Percentiles rank a stretch among this genome's conserved stretches.
These are phyloP conservation scores for Claviceps purpurea DNA, from an alignment of 2,329 filamentous ascomycete genomes.

Conservation along the genomic window DNA sequence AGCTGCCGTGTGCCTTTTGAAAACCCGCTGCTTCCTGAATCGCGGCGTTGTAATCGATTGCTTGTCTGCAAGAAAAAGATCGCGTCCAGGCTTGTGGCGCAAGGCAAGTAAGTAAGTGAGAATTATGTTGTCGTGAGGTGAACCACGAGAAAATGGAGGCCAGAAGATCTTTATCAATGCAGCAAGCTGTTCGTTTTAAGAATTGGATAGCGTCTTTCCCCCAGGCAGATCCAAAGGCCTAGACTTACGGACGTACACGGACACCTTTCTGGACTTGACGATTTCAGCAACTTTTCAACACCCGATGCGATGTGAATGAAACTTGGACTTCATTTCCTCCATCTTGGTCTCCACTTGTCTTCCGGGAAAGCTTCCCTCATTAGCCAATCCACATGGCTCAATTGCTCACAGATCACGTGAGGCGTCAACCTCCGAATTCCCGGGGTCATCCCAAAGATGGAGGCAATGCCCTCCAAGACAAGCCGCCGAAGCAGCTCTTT, in stretches of 20 bases:
- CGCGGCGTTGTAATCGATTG: too few relatives aligned
- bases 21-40: too few relatives aligned
- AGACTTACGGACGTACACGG: background rate
- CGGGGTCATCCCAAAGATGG: background rate
- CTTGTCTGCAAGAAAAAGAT: background rate
- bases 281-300: background rate
- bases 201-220: too few relatives aligned
- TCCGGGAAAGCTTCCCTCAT: background rate
- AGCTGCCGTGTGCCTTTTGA: too few relatives aligned
- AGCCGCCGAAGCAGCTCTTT: background rate
- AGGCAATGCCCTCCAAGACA: background rate
- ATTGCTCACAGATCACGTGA: slow-evolving; percentile 27
- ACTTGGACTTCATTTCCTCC: background rate
- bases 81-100: too few relatives aligned
- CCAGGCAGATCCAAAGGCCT: too few relatives aligned
- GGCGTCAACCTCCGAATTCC: background rate
- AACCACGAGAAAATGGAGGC: too few relatives aligned
- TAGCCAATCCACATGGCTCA: slow-evolving; percentile 19
- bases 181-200: too few relatives aligned
- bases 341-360: background rate
- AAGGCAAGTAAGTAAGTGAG: too few relatives aligned
- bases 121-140: too few relatives aligned
- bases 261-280: background rate
- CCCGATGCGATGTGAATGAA: background rate
- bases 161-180: too few relatives aligned